Conservation (phyloP, 75 land plant genomes). For the Selaginella moellendorffii region DNA sequence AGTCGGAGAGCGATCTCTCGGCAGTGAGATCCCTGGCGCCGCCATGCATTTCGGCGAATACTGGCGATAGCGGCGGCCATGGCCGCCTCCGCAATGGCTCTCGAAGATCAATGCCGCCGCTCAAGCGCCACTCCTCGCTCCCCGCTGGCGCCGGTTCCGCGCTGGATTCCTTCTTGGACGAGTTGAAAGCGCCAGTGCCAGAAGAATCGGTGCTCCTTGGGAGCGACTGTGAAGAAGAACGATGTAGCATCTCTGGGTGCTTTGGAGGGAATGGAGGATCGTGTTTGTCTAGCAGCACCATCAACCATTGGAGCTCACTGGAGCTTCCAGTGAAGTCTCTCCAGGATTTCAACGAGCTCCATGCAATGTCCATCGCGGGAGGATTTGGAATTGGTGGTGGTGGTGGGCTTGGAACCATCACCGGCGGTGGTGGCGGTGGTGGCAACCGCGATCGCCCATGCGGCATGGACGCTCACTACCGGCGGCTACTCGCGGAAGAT, state of each 20-base stretch:
- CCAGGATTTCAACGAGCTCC: no score
- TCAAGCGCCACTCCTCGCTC: not conserved
- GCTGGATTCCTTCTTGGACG: not conserved
- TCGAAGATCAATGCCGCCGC: no score
- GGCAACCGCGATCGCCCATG: not conserved
- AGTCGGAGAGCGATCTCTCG: not conserved
- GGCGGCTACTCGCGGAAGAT: slow-evolving; percentile 34
- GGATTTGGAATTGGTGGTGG: not conserved
- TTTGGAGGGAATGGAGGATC: not conserved
- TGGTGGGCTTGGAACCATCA: no score
- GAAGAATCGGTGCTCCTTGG: not conserved
- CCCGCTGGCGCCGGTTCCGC: not conserved
- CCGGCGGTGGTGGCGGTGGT: not conserved
- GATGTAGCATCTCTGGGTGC: not conserved
- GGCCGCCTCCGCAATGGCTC: no score
- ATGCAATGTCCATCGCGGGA: not conserved
- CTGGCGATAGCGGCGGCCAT: not conserved
- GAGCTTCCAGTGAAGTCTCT: no score
- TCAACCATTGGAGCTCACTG: no score
- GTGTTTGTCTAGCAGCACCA: not conserved
- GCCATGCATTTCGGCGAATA: not conserved
- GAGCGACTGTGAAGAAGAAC: not conserved
- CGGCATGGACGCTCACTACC: slow-evolving; percentile 28
- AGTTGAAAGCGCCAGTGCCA: not conserved
- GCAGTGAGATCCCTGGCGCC: not conserved